These are phyloP conservation scores for Candida vaughaniae DNA, from an alignment of 805 yeast genomes.

Conservation along the genomic window DNA sequence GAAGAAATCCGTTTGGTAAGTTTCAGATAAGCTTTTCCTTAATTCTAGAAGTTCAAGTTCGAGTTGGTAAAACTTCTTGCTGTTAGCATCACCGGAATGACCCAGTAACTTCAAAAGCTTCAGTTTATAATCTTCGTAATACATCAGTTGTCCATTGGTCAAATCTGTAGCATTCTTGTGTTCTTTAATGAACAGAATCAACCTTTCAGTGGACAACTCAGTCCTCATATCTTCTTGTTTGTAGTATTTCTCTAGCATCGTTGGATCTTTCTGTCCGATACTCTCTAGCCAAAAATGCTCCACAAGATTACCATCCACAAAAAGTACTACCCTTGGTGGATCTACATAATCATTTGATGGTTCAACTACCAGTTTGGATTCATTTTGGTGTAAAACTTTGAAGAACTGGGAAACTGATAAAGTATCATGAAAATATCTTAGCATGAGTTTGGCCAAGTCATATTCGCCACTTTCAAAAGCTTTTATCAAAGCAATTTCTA, in stretches of 20 bases:
- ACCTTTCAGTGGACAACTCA: conserved; percentile 18
- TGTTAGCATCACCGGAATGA: conserved; percentile 20
- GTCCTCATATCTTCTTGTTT: conserved; percentile 30
- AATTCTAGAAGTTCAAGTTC: conserved; percentile 34
- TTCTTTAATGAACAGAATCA: conserved; percentile 19
- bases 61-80: conserved; percentile 20
- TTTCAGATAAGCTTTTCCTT: conserved; percentile 30
- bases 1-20: conserved; percentile 31
- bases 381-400: conserved; percentile 55
- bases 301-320: conserved; percentile 37
- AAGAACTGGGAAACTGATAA: conserved; percentile 67
- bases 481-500: conserved; percentile 64
- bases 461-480: conserved; percentile 61
- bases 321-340: conserved; percentile 20
- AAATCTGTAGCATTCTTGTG: conserved; percentile 10
- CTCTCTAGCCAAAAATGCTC: conserved; percentile 37
- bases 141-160: background rate
- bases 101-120: conserved; percentile 21
- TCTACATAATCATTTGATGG: conserved; percentile 12
- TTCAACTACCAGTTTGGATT: conserved; percentile 29
- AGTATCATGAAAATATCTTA: conserved; percentile 53
- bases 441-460: conserved; percentile 58
- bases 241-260: conserved; percentile 26
- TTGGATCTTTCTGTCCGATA: conserved; percentile 24
- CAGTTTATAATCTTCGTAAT: conserved; percentile 23